Conservation (phyloP, 2,329 filamentous ascomycete genomes). For the Helotiales sp. region DNA sequence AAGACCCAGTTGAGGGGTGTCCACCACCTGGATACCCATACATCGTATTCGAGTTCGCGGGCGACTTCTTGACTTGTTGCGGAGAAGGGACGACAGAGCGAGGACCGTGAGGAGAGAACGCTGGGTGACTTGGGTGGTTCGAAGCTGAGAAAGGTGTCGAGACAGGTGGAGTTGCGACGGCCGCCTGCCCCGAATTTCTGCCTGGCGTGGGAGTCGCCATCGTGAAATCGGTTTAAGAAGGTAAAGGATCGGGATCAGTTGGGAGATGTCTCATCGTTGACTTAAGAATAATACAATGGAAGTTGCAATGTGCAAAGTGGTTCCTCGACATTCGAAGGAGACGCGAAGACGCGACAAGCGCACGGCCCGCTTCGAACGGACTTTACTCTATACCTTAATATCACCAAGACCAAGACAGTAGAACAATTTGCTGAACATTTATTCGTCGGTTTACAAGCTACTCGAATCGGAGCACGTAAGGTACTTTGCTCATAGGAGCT, state of each 20-base stretch:
- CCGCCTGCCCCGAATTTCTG: conserved; percentile 20
- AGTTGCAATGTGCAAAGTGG: neutral
- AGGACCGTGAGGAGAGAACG: conserved; percentile 53
- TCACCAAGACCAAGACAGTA: neutral
- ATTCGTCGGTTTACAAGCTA: neutral
- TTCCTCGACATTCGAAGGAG: neutral
- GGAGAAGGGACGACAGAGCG: conserved; percentile 56
- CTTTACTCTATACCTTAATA: neutral
- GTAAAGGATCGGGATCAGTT: neutral
- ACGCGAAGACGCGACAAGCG: neutral
- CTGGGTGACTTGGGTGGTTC: conserved; percentile 47
- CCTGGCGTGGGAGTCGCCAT: conserved; percentile 38
- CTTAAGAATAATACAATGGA: neutral
- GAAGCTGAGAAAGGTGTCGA: conserved; percentile 63
- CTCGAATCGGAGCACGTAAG: neutral
- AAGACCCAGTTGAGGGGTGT: conserved; percentile 43
- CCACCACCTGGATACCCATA: conserved; percentile 34
- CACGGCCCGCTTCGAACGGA: neutral
- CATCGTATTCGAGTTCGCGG: conserved; percentile 51
- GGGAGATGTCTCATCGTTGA: neutral
- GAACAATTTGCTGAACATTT: neutral
- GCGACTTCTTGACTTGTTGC: conserved; percentile 59
- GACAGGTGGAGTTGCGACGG: conserved; percentile 59
- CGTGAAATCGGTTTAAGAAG: neutral
- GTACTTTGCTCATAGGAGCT: neutral